Percentiles rank a stretch among this genome's conserved stretches.
phyloP scores from a whole-genome alignment of 306 rosid genomes.

The Gillenia trifoliata region DNA sequence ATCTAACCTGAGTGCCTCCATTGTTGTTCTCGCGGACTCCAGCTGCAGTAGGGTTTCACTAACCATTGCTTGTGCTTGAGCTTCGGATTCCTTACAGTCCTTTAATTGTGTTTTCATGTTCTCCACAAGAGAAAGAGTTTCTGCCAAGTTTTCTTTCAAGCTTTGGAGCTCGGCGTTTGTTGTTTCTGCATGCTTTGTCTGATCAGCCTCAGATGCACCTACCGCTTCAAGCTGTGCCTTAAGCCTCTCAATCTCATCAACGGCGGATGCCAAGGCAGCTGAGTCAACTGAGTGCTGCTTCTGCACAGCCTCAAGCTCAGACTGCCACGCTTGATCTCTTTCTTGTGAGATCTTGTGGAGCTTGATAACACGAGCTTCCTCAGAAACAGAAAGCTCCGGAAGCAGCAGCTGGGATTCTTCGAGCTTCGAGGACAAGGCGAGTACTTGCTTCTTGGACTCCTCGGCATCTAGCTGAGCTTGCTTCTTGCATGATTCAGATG shows the following conservation, averaged over 20 bases:
- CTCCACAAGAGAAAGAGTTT: conserved; percentile 57
- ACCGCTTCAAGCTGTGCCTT: conserved; percentile 61
- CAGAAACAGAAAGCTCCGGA: conserved; percentile 44
- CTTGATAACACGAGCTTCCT: conserved; percentile 48
- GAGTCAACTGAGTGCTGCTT: conserved; percentile 53
- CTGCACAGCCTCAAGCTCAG: conserved; percentile 43
- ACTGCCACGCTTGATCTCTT: conserved; percentile 43
- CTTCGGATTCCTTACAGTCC: conserved; percentile 59
- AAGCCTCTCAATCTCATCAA: conserved; percentile 63
- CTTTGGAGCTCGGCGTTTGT: conserved; percentile 51
- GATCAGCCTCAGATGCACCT: conserved; percentile 42
- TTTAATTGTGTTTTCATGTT: conserved; percentile 52
- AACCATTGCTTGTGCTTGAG: conserved; percentile 48
- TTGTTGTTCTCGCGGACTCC: conserved; percentile 54
- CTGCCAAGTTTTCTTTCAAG: conserved; percentile 59
- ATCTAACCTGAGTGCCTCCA: conserved; percentile 55
- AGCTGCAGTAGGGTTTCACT: conserved; percentile 63
- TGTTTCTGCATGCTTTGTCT: conserved; percentile 38
- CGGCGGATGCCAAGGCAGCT: conserved; percentile 53
- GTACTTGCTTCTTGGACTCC: conserved; percentile 53
- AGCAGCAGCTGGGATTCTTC: conserved; percentile 62
- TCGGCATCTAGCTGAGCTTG: conserved; percentile 70
- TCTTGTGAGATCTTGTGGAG: conserved; percentile 50
- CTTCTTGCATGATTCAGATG: conserved; percentile 63
- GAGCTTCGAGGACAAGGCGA: conserved; percentile 53